These are phyloP conservation scores for Populus euphratica DNA, from an alignment of 345 rosid species.

Conservation along the genomic window DNA sequence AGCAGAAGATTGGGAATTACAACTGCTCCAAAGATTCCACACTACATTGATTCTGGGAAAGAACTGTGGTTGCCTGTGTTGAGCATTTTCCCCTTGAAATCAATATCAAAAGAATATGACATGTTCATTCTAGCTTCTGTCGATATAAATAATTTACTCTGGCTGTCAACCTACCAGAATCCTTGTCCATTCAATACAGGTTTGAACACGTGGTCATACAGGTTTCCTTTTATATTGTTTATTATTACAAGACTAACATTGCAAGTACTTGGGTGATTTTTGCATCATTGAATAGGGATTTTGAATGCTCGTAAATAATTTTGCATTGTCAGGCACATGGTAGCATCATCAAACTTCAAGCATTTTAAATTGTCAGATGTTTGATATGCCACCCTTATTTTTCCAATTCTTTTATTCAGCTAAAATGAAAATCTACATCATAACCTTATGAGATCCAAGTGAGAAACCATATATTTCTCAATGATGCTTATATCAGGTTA, in stretches of 20 bases:
- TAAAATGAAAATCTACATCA: not conserved
- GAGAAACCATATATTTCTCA: not conserved
- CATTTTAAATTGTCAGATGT: not conserved
- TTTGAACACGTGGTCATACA: not conserved
- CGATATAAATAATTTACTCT: not conserved
- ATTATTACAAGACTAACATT: not conserved
- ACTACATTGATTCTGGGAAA: not conserved
- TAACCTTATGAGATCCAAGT: not conserved
- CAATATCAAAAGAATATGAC: not conserved
- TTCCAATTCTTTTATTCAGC: not conserved
- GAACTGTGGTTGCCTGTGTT: not conserved
- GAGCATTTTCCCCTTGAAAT: not conserved
- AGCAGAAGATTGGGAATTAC: not conserved
- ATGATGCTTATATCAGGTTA: not conserved
- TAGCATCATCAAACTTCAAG: not conserved
- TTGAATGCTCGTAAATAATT: not conserved
- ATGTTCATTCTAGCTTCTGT: not conserved
- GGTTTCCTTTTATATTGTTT: not conserved
- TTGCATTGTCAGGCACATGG: not conserved
- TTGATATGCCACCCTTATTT: not conserved
- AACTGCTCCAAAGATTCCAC: conserved; percentile 1
- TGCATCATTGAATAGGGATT: not conserved
- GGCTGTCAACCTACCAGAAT: not conserved
- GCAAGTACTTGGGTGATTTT: not conserved
- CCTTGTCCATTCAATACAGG: not conserved